A percentile compares a stretch with the other conserved stretches of the same genome.
Evolutionary conservation across 371 early-diverging fungal species (phyloP).

Genomic region (Mortierella sp.): DNA sequence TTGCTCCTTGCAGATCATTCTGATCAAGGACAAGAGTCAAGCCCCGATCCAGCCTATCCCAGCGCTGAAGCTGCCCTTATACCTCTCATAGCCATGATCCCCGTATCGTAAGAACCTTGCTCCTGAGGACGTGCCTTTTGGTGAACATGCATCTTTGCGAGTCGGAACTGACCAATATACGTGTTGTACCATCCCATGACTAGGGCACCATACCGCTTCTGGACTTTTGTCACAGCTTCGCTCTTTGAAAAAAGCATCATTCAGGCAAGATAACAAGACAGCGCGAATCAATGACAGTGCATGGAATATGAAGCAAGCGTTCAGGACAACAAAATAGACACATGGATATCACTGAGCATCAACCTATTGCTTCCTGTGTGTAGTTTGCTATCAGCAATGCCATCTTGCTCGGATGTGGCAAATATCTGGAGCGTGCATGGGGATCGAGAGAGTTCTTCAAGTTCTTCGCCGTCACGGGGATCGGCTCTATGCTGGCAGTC

Average conservation of each 20-base stretch:
- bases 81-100: conserved; percentile 51
- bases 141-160: too few relatives aligned
- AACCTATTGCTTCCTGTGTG: too few relatives aligned
- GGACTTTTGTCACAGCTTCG: conserved; percentile 42
- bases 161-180: neutral
- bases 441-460: conserved; percentile 74
- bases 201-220: conserved; percentile 29
- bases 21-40: conserved; percentile 1
- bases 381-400: conserved; percentile 61
- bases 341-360: too few relatives aligned
- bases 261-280: conserved; percentile 8
- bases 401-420: conserved; percentile 67
- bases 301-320: too few relatives aligned
- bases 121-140: too few relatives aligned
- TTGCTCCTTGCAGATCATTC: conserved; percentile 7
- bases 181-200: neutral
- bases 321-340: too few relatives aligned
- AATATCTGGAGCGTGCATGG: conserved; percentile 82
- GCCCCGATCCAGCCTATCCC: neutral
- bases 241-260: conserved; percentile 29
- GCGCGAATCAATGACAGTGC: too few relatives aligned
- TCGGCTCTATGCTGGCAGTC: conserved; percentile 64
- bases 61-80: conserved; percentile 13
- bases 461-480: conserved; percentile 64
- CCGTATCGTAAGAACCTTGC: conserved; percentile 53